Evolutionary conservation across 192 early-diverging fungal genomes (phyloP), one percentile per base, ranked within the genome.

Genomic region (Pecoramyces ruminantium): DNA sequence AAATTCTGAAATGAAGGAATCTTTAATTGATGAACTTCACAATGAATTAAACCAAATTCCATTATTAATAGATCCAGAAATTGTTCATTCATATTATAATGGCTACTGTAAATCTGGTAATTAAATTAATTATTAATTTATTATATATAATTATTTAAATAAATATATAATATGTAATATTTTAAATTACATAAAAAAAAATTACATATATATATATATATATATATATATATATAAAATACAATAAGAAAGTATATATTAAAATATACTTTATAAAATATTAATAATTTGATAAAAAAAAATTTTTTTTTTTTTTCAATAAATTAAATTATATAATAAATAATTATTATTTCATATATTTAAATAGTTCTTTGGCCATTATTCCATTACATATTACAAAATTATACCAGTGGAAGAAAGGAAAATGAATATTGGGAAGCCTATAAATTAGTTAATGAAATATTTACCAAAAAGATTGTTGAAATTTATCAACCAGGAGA

Each of bases 301-400:
- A n/a, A n/a, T n/a, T n/a, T n/a, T n/a, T n/a, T n/a, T n/a, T n/a
- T n/a, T n/a, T n/a, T n/a, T n/a, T n/a, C n/a, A n/a, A n/a, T n/a
- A n/a, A n/a, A n/a, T n/a, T 34, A 34, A 34, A 34, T 34, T 6
- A 34, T 6, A 34, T 34, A 34, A 34, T 34, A 11, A 34, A 13
- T 39, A 13, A 13, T 39, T 39, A 1, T 39, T 39, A 14, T 39
- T 39, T 34, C 11, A 11, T 8, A 34, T 8, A 34, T 34, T 34
- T 8, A 34, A 34, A 39, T 67, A 94, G 94, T 94, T 21, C 87
- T 99, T 30, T 99, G 96, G 96, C 96, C 96, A 40, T 85, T 99
- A 83, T 92, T 99, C 78, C 96, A 98, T 85, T 99, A 98, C 83
- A 90, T 97, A 40, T 89, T 96, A 67, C 96, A 94, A 94, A 91